Evolutionary conservation across 2,329 filamentous ascomycete genomes (phyloP).

Genomic region (Microsporum ferrugineum): DNA sequence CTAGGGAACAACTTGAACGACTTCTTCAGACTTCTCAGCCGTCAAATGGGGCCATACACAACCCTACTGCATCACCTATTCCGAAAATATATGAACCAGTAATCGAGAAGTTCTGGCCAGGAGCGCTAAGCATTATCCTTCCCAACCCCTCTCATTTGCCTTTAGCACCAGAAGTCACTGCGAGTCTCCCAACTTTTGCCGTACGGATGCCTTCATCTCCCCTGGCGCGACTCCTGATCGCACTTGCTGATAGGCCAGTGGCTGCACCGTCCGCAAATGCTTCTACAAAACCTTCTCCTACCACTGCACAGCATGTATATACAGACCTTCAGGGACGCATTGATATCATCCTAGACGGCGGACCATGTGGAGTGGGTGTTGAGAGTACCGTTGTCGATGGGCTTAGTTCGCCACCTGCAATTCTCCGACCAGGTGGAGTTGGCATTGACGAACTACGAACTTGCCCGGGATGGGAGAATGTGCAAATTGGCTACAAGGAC

Average conservation of each 20-base stretch:
- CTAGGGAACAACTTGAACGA: slow-evolving; percentile 60
- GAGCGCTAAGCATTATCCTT: slow-evolving; percentile 80
- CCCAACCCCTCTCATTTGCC: slow-evolving; percentile 58
- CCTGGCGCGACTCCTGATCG: slow-evolving; percentile 79
- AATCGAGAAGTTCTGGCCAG: slow-evolving; percentile 82
- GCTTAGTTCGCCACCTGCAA: slow-evolving; percentile 63
- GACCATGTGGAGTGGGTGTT: slow-evolving; percentile 74
- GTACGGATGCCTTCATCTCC: slow-evolving; percentile 77
- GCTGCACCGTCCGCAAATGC: slow-evolving; percentile 92
- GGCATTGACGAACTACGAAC: slow-evolving; percentile 65
- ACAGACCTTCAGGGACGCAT: slow-evolving; percentile 77
- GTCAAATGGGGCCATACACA: slow-evolving; percentile 22
- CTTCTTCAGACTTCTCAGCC: slow-evolving; percentile 42
- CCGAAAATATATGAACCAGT: slow-evolving; percentile 67
- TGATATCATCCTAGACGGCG: slow-evolving; percentile 78
- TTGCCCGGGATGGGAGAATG: slow-evolving; percentile 70
- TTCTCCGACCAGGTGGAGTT: slow-evolving; percentile 78
- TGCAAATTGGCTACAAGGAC: slow-evolving; percentile 68
- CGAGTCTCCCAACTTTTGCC: slow-evolving; percentile 72
- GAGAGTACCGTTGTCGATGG: slow-evolving; percentile 97
- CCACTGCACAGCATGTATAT: slow-evolving; percentile 75
- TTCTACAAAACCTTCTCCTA: slow-evolving; percentile 84
- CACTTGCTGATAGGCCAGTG: slow-evolving; percentile 62
- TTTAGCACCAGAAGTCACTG: slow-evolving; percentile 85
- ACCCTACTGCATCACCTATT: slow-evolving; percentile 33